Evolutionary conservation across 805 yeast species (phyloP).

Genomic region (Saccharomycopsis olivae): DNA sequence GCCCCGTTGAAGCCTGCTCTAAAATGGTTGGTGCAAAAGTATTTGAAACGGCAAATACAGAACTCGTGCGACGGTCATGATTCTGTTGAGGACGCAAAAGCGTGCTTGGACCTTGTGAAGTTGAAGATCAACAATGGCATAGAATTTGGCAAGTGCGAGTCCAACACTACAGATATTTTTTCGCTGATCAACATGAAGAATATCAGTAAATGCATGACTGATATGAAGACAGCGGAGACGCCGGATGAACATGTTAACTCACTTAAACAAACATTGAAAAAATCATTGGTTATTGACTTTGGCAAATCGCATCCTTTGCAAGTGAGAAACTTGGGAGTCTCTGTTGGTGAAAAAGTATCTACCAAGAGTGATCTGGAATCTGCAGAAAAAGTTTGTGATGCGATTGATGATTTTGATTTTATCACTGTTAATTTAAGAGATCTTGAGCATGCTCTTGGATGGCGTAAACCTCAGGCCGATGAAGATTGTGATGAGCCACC

Average conservation of each 20-base stretch:
- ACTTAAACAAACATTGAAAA: slow-evolving; percentile 4
- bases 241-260: background rate
- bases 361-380: slow-evolving; percentile 54
- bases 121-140: slow-evolving; percentile 58
- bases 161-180: slow-evolving; percentile 29
- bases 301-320: slow-evolving; percentile 23
- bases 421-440: slow-evolving; percentile 40
- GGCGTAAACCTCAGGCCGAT: slow-evolving; percentile 19
- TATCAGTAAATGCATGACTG: background rate
- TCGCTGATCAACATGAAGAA: slow-evolving; percentile 26
- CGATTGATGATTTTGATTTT: slow-evolving; percentile 34
- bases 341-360: slow-evolving; percentile 28
- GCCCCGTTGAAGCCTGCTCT: slow-evolving; percentile 74
- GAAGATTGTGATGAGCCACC: background rate
- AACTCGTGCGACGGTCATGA: slow-evolving; percentile 56
- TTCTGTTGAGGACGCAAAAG: slow-evolving; percentile 73
- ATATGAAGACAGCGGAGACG: too few species aligned
- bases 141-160: slow-evolving; percentile 46
- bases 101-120: slow-evolving; percentile 71
- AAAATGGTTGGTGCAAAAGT: slow-evolving; percentile 52
- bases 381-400: slow-evolving; percentile 33
- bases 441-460: slow-evolving; percentile 2
- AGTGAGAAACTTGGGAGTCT: slow-evolving; percentile 19
- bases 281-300: slow-evolving; percentile 27
- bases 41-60: slow-evolving; percentile 54